phyloP scores from a whole-genome alignment of 768 basidiomycete genomes.

The Podaxis carcinomalis region DNA sequence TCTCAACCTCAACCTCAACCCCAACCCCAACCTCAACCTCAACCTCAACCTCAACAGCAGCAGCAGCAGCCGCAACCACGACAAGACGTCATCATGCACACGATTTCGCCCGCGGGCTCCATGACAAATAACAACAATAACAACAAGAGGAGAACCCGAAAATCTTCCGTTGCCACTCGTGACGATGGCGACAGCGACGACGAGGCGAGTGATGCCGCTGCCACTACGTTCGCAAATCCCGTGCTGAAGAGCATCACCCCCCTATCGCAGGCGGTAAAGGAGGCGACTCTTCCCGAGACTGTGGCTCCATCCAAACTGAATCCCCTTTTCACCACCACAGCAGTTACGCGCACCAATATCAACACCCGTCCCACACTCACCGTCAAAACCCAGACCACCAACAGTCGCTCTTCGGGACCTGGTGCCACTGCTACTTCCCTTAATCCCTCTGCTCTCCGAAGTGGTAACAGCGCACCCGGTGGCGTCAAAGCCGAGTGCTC shows the following conservation, averaged over 20 bases:
- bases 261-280: conserved; percentile 37
- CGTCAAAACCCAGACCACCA: conserved; percentile 50
- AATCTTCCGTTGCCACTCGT: conserved; percentile 18
- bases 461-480: conserved; percentile 42
- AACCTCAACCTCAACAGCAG: conserved; percentile 10
- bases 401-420: conserved; percentile 53
- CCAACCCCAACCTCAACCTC: conserved; percentile 11
- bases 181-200: conserved; percentile 34
- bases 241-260: conserved; percentile 26
- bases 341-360: conserved; percentile 30
- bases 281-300: conserved; percentile 40
- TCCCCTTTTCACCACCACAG: conserved; percentile 35
- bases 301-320: conserved; percentile 58
- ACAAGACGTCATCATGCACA: conserved; percentile 28
- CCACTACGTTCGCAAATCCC: conserved; percentile 27
- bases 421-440: conserved; percentile 62
- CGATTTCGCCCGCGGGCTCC: conserved; percentile 12
- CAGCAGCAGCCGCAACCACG: conserved; percentile 21
- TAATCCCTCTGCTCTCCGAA: conserved; percentile 39
- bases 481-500: conserved; percentile 80
- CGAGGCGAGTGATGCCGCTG: conserved; percentile 27
- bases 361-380: conserved; percentile 55
- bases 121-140: conserved; percentile 10
- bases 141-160: conserved; percentile 16
- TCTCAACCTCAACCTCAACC: conserved; percentile 18